These are phyloP conservation scores for Raddia distichophylla DNA, from an alignment of 176 grass and related monocot genomes.

Conservation along the genomic window DNA sequence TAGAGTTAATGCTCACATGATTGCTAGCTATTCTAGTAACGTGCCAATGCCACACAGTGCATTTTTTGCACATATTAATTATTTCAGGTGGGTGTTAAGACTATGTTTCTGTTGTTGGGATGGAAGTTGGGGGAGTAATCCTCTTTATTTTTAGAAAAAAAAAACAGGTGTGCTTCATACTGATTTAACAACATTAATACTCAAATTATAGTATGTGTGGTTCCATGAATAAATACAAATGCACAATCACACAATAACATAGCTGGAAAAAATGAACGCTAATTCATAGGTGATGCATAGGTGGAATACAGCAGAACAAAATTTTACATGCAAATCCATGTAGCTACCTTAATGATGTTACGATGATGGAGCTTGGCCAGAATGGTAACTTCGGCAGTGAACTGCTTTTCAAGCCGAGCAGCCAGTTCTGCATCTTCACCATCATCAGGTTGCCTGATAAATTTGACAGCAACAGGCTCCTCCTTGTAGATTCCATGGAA, in stretches of 20 bases:
- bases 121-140: too few species aligned
- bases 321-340: not conserved
- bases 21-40: conserved; percentile 6
- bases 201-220: not conserved
- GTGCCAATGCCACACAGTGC: not conserved
- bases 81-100: not conserved
- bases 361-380: conserved; percentile 79
- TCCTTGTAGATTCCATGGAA: conserved; percentile 88
- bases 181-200: conserved; percentile 25
- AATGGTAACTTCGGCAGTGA: conserved; percentile 83
- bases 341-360: conserved; percentile 83
- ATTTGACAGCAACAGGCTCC: conserved; percentile 79
- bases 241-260: not conserved
- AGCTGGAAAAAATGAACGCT: not conserved
- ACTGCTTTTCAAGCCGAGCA: conserved; percentile 77
- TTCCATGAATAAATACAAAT: conserved; percentile 25
- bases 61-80: not conserved
- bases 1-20: not conserved
- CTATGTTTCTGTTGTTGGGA: too few species aligned
- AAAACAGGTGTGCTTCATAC: not conserved
- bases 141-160: too few species aligned
- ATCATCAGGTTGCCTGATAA: conserved; percentile 87
- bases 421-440: conserved; percentile 72
- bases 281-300: not conserved
- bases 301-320: not conserved